phyloP scores from a whole-genome alignment of 495 filamentous ascomycete genomes.

The Penicillium fimorum region DNA sequence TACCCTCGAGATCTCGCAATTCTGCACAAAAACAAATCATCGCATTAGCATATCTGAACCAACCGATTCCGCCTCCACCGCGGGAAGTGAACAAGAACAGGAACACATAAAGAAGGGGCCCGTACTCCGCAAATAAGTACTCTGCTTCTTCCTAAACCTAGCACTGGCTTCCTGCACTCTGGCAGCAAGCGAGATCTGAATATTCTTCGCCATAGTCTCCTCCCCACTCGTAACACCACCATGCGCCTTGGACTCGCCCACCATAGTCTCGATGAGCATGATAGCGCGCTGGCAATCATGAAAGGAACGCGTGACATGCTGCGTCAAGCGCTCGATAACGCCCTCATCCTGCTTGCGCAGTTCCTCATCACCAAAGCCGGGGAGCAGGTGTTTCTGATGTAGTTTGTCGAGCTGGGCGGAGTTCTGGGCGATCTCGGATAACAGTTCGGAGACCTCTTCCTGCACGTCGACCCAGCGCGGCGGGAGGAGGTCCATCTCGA shows the following conservation, averaged over 20 bases:
- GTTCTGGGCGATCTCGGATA: slow-evolving; percentile 79
- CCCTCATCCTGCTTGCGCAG: slow-evolving; percentile 77
- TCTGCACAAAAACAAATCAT: slow-evolving; percentile 49
- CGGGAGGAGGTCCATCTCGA: slow-evolving; percentile 96
- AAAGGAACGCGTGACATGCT: slow-evolving; percentile 83
- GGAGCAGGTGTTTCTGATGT: slow-evolving; percentile 95
- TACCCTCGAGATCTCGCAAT: slow-evolving; percentile 73
- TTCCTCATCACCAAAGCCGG: slow-evolving; percentile 94
- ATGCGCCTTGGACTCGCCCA: slow-evolving; percentile 65
- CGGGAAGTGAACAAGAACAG: not conserved
- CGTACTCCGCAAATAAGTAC: slow-evolving; percentile 90
- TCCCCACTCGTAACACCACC: slow-evolving; percentile 73
- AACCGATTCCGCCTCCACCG: not conserved
- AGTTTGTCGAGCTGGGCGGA: slow-evolving; percentile 82
- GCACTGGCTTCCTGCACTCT: slow-evolving; percentile 92
- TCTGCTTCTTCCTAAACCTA: slow-evolving; percentile 92
- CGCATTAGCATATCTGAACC: slow-evolving; percentile 11
- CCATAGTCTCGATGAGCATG: slow-evolving; percentile 80
- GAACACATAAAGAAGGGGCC: not conserved
- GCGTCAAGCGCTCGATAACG: slow-evolving; percentile 86
- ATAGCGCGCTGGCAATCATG: slow-evolving; percentile 88
- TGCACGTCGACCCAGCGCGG: slow-evolving; percentile 95
- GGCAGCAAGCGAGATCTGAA: slow-evolving; percentile 83
- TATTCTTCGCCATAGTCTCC: slow-evolving; percentile 93
- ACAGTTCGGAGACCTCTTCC: slow-evolving; percentile 83